Percentiles rank a stretch among this genome's conserved stretches.
Conservation (phyloP, 2,329 filamentous ascomycete genomes). For the Nemania abortiva region DNA sequence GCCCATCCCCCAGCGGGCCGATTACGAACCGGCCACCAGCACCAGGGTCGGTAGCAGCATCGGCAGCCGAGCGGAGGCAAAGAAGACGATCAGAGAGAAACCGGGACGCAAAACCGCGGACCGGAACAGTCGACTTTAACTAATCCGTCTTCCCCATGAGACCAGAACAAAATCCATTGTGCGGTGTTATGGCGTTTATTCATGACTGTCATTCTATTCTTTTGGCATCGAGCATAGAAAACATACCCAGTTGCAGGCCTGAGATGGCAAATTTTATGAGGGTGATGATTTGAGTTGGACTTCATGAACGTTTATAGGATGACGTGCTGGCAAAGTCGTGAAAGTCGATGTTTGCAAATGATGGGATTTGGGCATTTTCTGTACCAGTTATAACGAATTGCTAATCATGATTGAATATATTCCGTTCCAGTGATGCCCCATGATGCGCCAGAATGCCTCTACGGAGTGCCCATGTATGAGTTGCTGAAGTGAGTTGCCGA, state of each 20-base stretch:
- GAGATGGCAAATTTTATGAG: slow-evolving; percentile 27
- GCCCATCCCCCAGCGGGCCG: slow-evolving; percentile 59
- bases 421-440: neutral
- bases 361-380: slow-evolving; percentile 26
- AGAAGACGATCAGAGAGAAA: slow-evolving; percentile 68
- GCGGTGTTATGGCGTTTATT: slow-evolving; percentile 38
- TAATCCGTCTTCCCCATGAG: slow-evolving; percentile 23
- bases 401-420: slow-evolving; percentile 34
- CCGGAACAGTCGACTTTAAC: slow-evolving; percentile 40
- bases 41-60: slow-evolving; percentile 55
- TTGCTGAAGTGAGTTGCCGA: neutral
- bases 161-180: slow-evolving; percentile 25
- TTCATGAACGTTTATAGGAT: slow-evolving; percentile 23
- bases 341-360: slow-evolving; percentile 24
- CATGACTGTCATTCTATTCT: slow-evolving; percentile 13
- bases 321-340: slow-evolving; percentile 15
- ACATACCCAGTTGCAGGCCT: slow-evolving; percentile 29
- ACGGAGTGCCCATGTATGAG: neutral
- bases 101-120: slow-evolving; percentile 51
- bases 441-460: slow-evolving; percentile 1
- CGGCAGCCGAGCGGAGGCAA: slow-evolving; percentile 64
- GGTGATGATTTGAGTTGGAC: slow-evolving; percentile 19
- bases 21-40: slow-evolving; percentile 51
- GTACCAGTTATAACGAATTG: slow-evolving; percentile 34
- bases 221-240: slow-evolving; percentile 28